Evolutionary conservation across 345 rosid genomes (phyloP).

Genomic region (Gossypioides kirkii): DNA sequence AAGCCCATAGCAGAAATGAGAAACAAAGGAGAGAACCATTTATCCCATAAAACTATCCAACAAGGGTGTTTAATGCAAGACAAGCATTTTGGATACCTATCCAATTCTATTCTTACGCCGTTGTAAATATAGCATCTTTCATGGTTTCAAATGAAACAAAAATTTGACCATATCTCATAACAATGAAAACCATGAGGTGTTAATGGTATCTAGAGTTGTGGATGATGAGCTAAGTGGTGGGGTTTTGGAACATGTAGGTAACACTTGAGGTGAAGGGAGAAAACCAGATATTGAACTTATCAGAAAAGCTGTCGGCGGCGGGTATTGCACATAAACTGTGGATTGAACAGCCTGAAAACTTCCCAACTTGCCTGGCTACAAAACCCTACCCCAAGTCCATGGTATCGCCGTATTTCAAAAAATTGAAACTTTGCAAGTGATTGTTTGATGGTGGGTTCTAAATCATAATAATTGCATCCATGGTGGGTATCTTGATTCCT

Average conservation of each 20-base stretch:
- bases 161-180: neutral
- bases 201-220: neutral
- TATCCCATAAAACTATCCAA: neutral
- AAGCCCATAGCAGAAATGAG: neutral
- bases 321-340: slow-evolving; percentile 76
- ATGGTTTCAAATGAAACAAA: neutral
- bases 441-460: neutral
- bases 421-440: slow-evolving; percentile 66
- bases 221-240: neutral
- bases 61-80: neutral
- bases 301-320: slow-evolving; percentile 59
- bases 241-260: slow-evolving; percentile 37
- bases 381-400: slow-evolving; percentile 55
- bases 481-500: neutral
- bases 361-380: slow-evolving; percentile 53
- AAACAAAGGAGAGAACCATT: neutral
- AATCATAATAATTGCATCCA: neutral
- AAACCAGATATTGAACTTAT: slow-evolving; percentile 61
- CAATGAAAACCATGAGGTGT: neutral
- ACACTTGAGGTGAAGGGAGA: slow-evolving; percentile 96
- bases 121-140: neutral
- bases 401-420: slow-evolving; percentile 46
- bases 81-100: neutral
- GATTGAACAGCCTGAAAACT: slow-evolving; percentile 87
- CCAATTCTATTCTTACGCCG: neutral